phyloP scores from a whole-genome alignment of 371 early-diverging fungal genomes.

The Lichtheimia ramosa region DNA sequence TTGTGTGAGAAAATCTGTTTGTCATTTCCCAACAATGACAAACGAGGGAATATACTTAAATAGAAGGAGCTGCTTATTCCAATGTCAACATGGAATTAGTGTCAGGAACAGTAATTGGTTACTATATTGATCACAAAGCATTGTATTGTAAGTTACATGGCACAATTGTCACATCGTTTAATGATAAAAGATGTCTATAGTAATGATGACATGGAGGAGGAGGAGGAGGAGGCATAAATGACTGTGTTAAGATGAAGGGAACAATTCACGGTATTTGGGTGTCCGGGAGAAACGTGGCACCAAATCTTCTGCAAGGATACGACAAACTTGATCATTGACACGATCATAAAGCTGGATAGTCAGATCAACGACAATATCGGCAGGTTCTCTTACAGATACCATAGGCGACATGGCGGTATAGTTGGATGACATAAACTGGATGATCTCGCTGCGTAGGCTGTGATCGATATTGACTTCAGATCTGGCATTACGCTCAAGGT shows the following conservation, averaged over 20 bases:
- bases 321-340: conserved; percentile 68
- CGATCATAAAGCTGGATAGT: conserved; percentile 45
- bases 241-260: conserved; percentile 3
- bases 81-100: too few relatives aligned
- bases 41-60: too few relatives aligned
- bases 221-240: too few relatives aligned
- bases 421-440: conserved; percentile 23
- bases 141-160: too few relatives aligned
- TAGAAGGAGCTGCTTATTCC: too few relatives aligned
- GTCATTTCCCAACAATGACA: too few relatives aligned
- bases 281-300: conserved; percentile 70
- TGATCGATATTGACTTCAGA: conserved; percentile 61
- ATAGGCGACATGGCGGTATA: conserved; percentile 6
- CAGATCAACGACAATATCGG: conserved; percentile 9
- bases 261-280: conserved; percentile 44
- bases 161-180: too few relatives aligned
- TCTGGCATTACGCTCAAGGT: conserved; percentile 45
- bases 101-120: too few relatives aligned
- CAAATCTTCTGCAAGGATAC: conserved; percentile 73
- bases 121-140: too few relatives aligned
- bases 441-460: conserved; percentile 38
- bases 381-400: not conserved
- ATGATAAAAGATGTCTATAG: too few relatives aligned
- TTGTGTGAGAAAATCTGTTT: too few relatives aligned
- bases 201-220: too few relatives aligned